Conservation (phyloP, 768 basidiomycete species). For the Lactarius sp. region DNA sequence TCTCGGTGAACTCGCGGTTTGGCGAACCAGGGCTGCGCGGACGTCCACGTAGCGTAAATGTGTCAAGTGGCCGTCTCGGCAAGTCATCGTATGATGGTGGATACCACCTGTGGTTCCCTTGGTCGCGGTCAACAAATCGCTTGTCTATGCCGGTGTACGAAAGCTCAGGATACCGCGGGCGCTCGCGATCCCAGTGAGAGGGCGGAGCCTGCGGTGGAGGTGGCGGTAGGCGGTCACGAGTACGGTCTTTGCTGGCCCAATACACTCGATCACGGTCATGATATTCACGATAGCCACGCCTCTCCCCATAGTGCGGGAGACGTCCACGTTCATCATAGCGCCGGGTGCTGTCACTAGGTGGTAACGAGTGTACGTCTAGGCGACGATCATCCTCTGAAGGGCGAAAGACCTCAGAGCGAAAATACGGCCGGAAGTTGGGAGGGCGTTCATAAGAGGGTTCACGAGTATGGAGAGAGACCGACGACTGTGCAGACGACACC, state of each 20-base stretch:
- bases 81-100: conserved; percentile 5
- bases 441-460: conserved; percentile 21
- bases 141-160: conserved; percentile 5
- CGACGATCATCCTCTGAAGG: conserved; percentile 22
- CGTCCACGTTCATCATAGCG: conserved; percentile 18
- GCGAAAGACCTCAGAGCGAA: conserved; percentile 24
- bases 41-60: conserved; percentile 15
- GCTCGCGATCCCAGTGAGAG: conserved; percentile 15
- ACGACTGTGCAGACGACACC: conserved; percentile 8
- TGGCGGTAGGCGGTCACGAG: conserved; percentile 8
- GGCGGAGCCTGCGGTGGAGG: not conserved
- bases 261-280: conserved; percentile 20
- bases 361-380: conserved; percentile 6
- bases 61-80: conserved; percentile 7
- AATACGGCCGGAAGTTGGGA: conserved; percentile 16
- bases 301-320: conserved; percentile 6
- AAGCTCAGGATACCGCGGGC: conserved; percentile 16
- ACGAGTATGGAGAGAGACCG: conserved; percentile 12
- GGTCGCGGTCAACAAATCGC: conserved; percentile 18
- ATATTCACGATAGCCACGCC: conserved; percentile 17
- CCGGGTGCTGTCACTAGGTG: conserved; percentile 5
- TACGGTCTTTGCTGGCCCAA: conserved; percentile 15
- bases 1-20: conserved; percentile 7
- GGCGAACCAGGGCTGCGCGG: conserved; percentile 22
- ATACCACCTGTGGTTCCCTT: conserved; percentile 17